phyloP scores from a whole-genome alignment of 352 stramenopile species.

The Phytophthora vignae region DNA sequence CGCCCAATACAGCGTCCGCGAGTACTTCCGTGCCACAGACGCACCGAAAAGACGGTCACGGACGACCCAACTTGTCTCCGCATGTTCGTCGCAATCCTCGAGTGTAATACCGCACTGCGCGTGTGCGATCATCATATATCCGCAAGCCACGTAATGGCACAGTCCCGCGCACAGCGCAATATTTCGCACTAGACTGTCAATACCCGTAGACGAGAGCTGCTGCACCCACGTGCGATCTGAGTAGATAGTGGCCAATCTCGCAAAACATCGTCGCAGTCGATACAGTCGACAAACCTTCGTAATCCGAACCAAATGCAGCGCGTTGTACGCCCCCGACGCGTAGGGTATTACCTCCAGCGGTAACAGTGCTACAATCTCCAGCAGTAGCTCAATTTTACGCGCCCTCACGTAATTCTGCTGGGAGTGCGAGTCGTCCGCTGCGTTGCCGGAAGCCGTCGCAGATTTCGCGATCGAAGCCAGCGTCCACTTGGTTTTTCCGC shows the following conservation, averaged over 20 bases:
- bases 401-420: neutral
- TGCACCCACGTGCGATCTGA: slow-evolving; percentile 55
- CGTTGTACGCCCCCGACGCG: slow-evolving; percentile 48
- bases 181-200: slow-evolving; percentile 55
- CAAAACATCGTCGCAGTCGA: slow-evolving; percentile 46
- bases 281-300: slow-evolving; percentile 72
- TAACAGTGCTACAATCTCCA: slow-evolving; percentile 62
- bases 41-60: slow-evolving; percentile 58
- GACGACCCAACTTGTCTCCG: slow-evolving; percentile 71
- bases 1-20: slow-evolving; percentile 65
- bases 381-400: slow-evolving; percentile 48
- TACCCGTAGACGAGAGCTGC: slow-evolving; percentile 64
- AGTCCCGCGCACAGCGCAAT: slow-evolving; percentile 45
- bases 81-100: slow-evolving; percentile 47
- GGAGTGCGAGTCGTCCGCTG: slow-evolving; percentile 7
- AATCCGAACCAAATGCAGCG: slow-evolving; percentile 64
- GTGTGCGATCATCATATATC: slow-evolving; percentile 78
- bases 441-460: neutral
- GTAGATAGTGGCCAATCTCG: slow-evolving; percentile 58
- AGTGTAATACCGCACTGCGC: slow-evolving; percentile 60
- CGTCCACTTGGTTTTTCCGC: slow-evolving; percentile 31
- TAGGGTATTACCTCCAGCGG: slow-evolving; percentile 64
- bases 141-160: slow-evolving; percentile 69
- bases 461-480: slow-evolving; percentile 16
- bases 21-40: slow-evolving; percentile 57